Base-by-base conservation (phyloP, 1,284 basidiomycete genomes). In the Ganoderma sp. region DNA sequence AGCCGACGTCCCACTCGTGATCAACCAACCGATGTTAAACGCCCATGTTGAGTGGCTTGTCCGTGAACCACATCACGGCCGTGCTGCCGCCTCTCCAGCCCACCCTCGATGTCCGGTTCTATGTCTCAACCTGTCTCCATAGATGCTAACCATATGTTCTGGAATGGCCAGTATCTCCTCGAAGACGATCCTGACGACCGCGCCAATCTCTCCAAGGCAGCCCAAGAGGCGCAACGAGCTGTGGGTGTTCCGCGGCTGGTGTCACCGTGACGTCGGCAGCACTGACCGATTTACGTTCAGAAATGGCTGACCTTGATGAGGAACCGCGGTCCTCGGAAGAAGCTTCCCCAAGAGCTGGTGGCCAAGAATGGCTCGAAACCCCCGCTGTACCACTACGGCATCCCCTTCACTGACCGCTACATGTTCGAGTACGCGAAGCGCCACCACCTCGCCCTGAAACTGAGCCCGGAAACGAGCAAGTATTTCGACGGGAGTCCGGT, bases 151-250 rank as follows among this genome's bases (percentile, higher is more conserved):
- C 45, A 19, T 2, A 48, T 48, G n/a, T 48, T 48, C n/a, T 48
- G 45, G 45, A 48, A 48, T 8, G 45, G 45, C 45, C 45, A 48
- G 45, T 48, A 48, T 48, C 45, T 48, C n/a, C n/a, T 48, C n/a
- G 45, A 48, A n/a, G 45, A 48, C 15, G n/a, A 48, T 48, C 45
- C 45, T 48, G 45, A 48, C 3, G 15, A 48, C 45, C 8, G 15
- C 45, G n/a, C 45, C 45, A 9, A 48, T 8, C 22, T 22, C 45
- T 48, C 45, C n/a, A 48, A 48, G n/a, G 48, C 48, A 3, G 48
- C 48, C n/a, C 9, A 25, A 22, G 48, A 50, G 12, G 48, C 48
- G 2, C 48, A 50, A 25, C n/a, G 22, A 25, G 48, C 48, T 2
- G 48, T 50, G 12, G 1, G 22, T 25, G 0, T 50, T 7, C n/a